phyloP scores from a whole-genome alignment of 352 stramenopile species.

The Phytophthora europaea region DNA sequence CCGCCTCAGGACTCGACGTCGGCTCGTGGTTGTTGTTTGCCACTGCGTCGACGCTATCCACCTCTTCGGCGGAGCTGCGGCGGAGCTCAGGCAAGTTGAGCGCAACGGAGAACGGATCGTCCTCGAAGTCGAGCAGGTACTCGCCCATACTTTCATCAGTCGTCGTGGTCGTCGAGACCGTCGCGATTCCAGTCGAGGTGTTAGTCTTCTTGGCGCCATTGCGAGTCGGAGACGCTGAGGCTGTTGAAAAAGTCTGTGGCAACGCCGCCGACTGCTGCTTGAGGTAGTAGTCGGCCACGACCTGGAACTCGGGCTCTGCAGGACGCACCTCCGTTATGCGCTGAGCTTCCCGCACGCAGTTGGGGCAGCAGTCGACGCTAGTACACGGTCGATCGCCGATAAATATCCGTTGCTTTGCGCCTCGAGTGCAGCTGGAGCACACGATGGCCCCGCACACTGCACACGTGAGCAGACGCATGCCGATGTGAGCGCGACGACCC shows the following conservation, averaged over 20 bases:
- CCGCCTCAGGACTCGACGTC: conserved; percentile 13
- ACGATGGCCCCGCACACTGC: conserved; percentile 33
- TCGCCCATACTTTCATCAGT: conserved; percentile 25
- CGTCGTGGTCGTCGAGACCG: conserved; percentile 18
- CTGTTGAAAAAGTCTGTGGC: not conserved
- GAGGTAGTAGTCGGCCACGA: conserved; percentile 39
- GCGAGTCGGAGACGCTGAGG: not conserved
- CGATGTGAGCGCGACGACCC: conserved; percentile 2
- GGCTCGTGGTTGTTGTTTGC: not conserved
- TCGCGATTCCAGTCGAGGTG: conserved; percentile 21
- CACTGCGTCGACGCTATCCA: not conserved
- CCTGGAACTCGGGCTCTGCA: conserved; percentile 31
- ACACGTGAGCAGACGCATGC: conserved; percentile 33
- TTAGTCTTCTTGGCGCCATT: conserved; percentile 29
- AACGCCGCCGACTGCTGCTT: not conserved
- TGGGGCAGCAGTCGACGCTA: conserved; percentile 36
- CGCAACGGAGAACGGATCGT: conserved; percentile 35
- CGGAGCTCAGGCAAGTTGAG: conserved; percentile 32
- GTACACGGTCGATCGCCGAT: conserved; percentile 29
- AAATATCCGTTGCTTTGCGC: conserved; percentile 39
- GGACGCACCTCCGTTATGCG: conserved; percentile 29
- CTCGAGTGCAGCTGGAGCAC: conserved; percentile 45
- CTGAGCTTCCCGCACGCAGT: conserved; percentile 45
- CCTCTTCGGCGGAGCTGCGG: conserved; percentile 19
- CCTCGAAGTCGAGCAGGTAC: conserved; percentile 36